Conservation (phyloP, 139 green algal genomes). For the Astrephomene gubernaculifera region DNA sequence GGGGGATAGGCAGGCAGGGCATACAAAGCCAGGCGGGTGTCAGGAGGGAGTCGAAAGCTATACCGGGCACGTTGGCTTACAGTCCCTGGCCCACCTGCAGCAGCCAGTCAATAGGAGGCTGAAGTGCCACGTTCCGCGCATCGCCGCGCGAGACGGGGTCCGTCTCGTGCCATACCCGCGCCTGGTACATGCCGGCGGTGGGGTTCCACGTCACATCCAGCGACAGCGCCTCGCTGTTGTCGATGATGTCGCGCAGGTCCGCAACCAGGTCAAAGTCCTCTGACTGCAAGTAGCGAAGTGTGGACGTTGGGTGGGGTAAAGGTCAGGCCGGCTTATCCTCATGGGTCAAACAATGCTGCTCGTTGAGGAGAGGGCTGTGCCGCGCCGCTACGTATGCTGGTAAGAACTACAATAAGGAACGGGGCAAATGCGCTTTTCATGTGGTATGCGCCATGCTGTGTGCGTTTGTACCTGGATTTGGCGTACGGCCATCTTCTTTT, state of each 20-base stretch:
- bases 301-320: too few relatives aligned
- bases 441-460: too few relatives aligned
- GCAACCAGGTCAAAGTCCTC: conserved; percentile 53
- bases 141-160: conserved; percentile 25
- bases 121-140: conserved; percentile 25
- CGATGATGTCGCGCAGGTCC: conserved; percentile 57
- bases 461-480: conserved; percentile 38
- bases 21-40: too few relatives aligned
- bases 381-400: too few relatives aligned
- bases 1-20: too few relatives aligned
- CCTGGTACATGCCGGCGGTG: conserved; percentile 53
- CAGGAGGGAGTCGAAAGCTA: background rate
- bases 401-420: background rate
- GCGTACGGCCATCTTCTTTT: conserved; percentile 51
- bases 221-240: conserved; percentile 47
- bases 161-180: conserved; percentile 52
- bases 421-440: background rate
- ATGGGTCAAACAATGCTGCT: too few relatives aligned
- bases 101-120: conserved; percentile 9
- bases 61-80: too few relatives aligned
- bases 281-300: too few relatives aligned
- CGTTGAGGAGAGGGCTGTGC: too few relatives aligned
- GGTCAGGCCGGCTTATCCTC: too few relatives aligned
- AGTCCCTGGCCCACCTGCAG: background rate
- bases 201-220: conserved; percentile 61